Evolutionary conservation across 2,329 filamentous ascomycete species (phyloP).

Genomic region (Colletotrichum godetiae): DNA sequence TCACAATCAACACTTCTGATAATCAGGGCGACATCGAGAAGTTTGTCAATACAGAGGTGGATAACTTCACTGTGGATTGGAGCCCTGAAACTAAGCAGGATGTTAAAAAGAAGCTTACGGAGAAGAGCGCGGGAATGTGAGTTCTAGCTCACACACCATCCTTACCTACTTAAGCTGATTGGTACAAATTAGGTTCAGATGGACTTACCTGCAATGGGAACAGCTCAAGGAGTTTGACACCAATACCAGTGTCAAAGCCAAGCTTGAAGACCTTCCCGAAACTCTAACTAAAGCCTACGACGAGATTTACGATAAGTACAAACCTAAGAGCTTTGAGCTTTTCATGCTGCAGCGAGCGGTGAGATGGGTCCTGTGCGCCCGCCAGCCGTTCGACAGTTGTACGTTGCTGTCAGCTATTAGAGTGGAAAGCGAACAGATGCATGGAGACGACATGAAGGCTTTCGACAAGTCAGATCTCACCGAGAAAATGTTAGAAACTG

Average conservation of each 20-base stretch:
- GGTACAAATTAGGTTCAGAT: background rate
- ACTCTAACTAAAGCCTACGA: background rate
- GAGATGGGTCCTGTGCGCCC: background rate
- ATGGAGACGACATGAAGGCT: background rate
- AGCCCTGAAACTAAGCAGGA: background rate
- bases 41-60: background rate
- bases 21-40: background rate
- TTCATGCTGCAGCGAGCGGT: background rate
- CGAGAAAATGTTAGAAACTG: background rate
- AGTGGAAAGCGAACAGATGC: background rate
- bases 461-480: background rate
- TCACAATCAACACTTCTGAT: background rate
- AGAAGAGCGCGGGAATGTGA: background rate
- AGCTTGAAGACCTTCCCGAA: rapidly evolving
- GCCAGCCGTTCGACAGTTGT: background rate
- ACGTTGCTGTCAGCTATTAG: background rate
- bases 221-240: background rate
- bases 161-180: background rate
- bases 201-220: background rate
- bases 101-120: background rate
- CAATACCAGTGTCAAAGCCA: background rate
- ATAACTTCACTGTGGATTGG: background rate
- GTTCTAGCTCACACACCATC: background rate
- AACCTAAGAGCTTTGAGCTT: background rate
- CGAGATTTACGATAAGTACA: background rate